Conservation (phyloP, 2,329 filamentous ascomycete species). For the Alternaria sp. region DNA sequence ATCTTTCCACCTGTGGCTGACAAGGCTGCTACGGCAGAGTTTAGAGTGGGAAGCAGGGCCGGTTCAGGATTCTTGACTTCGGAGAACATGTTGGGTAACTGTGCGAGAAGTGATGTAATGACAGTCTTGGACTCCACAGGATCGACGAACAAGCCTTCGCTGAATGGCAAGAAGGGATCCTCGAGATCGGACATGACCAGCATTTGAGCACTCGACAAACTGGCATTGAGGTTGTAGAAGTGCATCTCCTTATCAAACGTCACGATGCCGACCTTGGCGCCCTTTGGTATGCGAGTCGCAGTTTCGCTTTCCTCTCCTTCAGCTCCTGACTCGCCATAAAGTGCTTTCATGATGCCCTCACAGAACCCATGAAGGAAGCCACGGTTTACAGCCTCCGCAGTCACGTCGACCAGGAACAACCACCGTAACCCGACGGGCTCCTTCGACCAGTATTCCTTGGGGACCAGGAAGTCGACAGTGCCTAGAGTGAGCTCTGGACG, state of each 20-base stretch:
- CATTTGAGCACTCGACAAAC: slow-evolving; percentile 90
- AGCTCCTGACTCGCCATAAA: slow-evolving; percentile 72
- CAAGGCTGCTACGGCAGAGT: slow-evolving; percentile 83
- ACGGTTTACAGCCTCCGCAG: slow-evolving; percentile 88
- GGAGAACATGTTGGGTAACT: slow-evolving; percentile 86
- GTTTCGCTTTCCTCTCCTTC: slow-evolving; percentile 59
- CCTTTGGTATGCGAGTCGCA: slow-evolving; percentile 71
- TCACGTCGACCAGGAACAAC: slow-evolving; percentile 93
- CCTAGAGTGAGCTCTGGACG: slow-evolving; percentile 89
- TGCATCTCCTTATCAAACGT: slow-evolving; percentile 97
- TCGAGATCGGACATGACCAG: slow-evolving; percentile 98
- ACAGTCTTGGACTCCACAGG: slow-evolving; percentile 87
- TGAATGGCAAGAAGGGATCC: slow-evolving; percentile 92
- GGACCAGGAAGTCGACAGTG: slow-evolving; percentile 95
- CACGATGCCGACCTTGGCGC: slow-evolving; percentile 90
- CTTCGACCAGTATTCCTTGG: slow-evolving; percentile 98
- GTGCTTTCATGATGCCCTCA: slow-evolving; percentile 81
- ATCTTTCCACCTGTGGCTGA: slow-evolving; percentile 91
- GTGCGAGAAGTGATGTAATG: slow-evolving; percentile 85
- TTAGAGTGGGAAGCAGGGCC: slow-evolving; percentile 82
- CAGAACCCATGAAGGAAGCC: slow-evolving; percentile 91
- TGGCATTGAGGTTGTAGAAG: slow-evolving; percentile 91
- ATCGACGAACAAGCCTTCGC: slow-evolving; percentile 92
- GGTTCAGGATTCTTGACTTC: slow-evolving; percentile 90
- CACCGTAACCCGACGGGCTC: slow-evolving; percentile 87